Conservation (phyloP, 441 rosid species). For the Aquilaria agallochum region DNA sequence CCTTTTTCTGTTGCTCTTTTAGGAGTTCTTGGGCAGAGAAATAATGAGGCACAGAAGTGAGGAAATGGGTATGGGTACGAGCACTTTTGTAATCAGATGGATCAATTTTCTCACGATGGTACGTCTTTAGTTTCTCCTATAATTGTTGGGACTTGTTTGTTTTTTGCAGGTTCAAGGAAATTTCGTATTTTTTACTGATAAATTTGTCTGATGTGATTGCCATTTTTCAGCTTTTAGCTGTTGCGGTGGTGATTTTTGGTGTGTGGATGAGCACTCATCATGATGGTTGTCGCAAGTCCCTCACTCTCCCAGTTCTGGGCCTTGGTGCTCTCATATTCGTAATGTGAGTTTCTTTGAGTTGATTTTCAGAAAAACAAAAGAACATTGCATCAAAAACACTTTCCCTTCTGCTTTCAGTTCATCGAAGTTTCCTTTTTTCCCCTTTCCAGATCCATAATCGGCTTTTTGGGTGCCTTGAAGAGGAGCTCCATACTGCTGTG, state of each 20-base stretch:
- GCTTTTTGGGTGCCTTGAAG: conserved; percentile 89
- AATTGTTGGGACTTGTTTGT: neutral
- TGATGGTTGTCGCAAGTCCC: conserved; percentile 80
- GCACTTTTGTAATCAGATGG: conserved; percentile 93
- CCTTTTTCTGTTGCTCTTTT: neutral
- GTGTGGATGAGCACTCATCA: conserved; percentile 95
- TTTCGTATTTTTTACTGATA: neutral
- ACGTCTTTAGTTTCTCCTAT: conserved; percentile 12
- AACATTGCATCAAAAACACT: no score
- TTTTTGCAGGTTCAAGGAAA: conserved; percentile 1
- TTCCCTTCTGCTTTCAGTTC: no score
- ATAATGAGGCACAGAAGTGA: neutral
- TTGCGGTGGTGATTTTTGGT: conserved; percentile 68
- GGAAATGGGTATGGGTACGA: conserved; percentile 76
- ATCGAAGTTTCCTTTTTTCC: neutral
- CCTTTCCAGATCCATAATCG: conserved; percentile 69
- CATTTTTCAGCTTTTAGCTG: conserved; percentile 64
- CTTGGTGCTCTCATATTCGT: conserved; percentile 75
- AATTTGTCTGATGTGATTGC: conserved; percentile 5
- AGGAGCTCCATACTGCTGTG: conserved; percentile 71
- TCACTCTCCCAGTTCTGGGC: conserved; percentile 78
- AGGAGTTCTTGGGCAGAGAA: neutral
- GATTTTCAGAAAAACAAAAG: conserved; percentile 3
- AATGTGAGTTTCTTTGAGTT: conserved; percentile 40
- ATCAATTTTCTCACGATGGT: conserved; percentile 91